These are phyloP conservation scores for Haplosporangium gracile DNA, from an alignment of 192 early-diverging fungal species.

Conservation along the genomic window DNA sequence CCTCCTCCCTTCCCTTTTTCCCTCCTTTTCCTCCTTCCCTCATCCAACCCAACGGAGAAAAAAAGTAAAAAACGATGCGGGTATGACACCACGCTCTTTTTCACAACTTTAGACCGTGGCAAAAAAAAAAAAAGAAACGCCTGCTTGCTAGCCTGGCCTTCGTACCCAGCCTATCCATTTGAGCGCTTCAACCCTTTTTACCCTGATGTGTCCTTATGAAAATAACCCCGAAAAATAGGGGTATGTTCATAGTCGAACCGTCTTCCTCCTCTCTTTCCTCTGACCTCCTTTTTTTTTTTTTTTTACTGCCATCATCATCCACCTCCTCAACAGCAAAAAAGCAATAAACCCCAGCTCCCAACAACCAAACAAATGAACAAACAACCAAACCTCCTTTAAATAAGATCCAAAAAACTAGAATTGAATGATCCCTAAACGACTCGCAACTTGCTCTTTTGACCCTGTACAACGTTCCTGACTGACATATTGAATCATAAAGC, in stretches of 20 bases:
- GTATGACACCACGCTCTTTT: background rate
- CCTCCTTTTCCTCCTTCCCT: background rate
- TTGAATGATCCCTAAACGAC: too few species aligned
- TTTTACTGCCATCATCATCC: background rate
- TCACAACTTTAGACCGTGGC: background rate
- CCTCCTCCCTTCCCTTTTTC: background rate
- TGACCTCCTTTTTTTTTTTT: slow-evolving; percentile 6
- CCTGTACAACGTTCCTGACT: too few species aligned
- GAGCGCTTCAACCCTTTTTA: background rate
- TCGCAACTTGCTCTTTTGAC: too few species aligned
- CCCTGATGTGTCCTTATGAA: background rate
- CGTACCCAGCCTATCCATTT: background rate
- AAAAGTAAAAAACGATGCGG: background rate
- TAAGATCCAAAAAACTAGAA: too few species aligned
- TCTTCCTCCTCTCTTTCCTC: background rate
- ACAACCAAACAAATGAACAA: background rate
- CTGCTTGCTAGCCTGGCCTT: background rate
- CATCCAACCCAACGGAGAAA: background rate
- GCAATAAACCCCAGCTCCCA: background rate
- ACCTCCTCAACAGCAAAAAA: background rate
- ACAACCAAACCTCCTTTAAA: too few species aligned
- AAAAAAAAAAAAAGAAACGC: background rate
- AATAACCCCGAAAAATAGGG: slow-evolving; percentile 6
- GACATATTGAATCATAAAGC: background rate
- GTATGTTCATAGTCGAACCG: background rate